These are phyloP conservation scores for Daldinia bambusicola DNA, from an alignment of 495 filamentous ascomycete genomes.

Conservation along the genomic window DNA sequence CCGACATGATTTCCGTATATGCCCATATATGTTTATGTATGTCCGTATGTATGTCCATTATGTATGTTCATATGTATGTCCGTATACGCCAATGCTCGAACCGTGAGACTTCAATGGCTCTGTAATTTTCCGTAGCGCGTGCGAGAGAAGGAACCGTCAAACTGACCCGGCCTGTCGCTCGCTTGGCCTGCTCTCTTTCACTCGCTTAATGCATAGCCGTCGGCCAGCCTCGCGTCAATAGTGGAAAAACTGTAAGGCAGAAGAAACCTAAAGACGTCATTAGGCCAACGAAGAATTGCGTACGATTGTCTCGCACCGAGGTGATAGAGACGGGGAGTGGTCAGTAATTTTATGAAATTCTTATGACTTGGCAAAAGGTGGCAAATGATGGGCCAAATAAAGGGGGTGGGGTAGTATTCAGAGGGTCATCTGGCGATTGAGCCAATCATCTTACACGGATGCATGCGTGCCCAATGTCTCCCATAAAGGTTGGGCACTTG, in stretches of 20 bases:
- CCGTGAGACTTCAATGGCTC: background rate
- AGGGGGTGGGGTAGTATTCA: constrained; percentile 32
- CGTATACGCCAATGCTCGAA: too few species aligned
- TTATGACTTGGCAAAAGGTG: constrained; percentile 39
- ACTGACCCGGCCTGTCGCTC: background rate
- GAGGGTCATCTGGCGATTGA: constrained; percentile 22
- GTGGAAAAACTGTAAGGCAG: constrained; percentile 39
- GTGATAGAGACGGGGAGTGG: constrained; percentile 40
- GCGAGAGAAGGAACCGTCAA: constrained; percentile 7
- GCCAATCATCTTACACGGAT: constrained; percentile 44
- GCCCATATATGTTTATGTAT: background rate
- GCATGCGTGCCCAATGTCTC: constrained; percentile 27
- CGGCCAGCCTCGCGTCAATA: constrained; percentile 5
- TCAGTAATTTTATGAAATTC: constrained; percentile 38
- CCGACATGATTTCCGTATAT: constrained; percentile 26
- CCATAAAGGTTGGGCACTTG: constrained; percentile 20
- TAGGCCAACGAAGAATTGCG: constrained; percentile 37
- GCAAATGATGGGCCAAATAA: constrained; percentile 33
- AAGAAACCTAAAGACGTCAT: constrained; percentile 45
- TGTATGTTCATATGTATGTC: too few species aligned
- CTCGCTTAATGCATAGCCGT: constrained; percentile 36
- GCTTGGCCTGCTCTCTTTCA: too few species aligned
- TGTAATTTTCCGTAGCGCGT: constrained; percentile 1
- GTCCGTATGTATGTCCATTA: too few species aligned
- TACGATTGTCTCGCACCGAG: constrained; percentile 21